Evolutionary conservation across 2,329 filamentous ascomycete genomes (phyloP), one percentile per base, ranked within the genome.

Genomic region (Chrysoporthe puriensis): DNA sequence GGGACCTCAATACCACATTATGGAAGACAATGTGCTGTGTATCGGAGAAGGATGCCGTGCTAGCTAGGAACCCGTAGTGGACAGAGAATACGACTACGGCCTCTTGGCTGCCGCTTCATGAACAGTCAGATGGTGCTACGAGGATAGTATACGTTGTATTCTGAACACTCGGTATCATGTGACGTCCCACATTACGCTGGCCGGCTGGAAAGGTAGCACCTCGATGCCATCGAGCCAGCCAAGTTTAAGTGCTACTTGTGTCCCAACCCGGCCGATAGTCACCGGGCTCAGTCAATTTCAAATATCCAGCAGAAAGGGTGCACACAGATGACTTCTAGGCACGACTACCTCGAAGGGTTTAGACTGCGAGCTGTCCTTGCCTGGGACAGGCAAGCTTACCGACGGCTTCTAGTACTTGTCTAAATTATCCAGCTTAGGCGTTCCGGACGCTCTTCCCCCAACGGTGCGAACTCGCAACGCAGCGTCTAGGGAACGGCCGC

Each of bases 41-140:
- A 60, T 63, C 63, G 69, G 67, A 60, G 26, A 63, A 42, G 68
- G 68, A 66, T 70, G 68, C 68, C 54, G 68, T 70, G 68, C 59
- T 68, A 70, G 68, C 68, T 67, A 68, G 60, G 59, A 62, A 62
- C 64, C 26, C 65, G 68, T 70, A 70, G 68, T 70, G 62, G 64
- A 58, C 40, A 64, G 43, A 50, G 59, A 70, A 68, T 65, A 68
- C 66, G 63, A 67, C 68, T 67, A 70, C 65, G 66, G 62, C 62
- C 62, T 63, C 62, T 56, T 56, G 65, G 65, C 66, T 62, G 58
- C 59, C 64, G 48, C 59, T 62, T 67, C 50, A 67, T 67, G 65
- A 67, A 57, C 32, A 42, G 42, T 32, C 11, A 36, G 48, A 4
- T 14, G 8, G 52, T 44, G 8, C 36, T 18, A 9, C 36, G n/a